Percentiles rank a stretch among this genome's conserved stretches.
Conservation (phyloP, 345 rosid species). For the Boechera divaricarpa region DNA sequence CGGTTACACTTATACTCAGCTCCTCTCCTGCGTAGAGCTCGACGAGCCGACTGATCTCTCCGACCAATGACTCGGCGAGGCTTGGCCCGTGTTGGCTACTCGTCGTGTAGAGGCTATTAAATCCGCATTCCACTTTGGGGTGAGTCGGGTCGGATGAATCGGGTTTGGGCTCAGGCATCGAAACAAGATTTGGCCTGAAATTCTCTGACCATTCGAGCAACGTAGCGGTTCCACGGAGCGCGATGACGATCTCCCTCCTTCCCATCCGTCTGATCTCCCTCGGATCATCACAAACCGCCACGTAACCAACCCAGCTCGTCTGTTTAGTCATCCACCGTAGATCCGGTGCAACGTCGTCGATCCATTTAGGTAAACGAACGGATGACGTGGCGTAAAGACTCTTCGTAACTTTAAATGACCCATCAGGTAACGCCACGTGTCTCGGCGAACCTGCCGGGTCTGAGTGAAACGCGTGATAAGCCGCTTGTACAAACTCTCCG, state of each 20-base stretch:
- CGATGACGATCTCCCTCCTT: slow-evolving; percentile 87
- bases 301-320: slow-evolving; percentile 94
- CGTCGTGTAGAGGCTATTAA: slow-evolving; percentile 73
- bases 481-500: slow-evolving; percentile 57
- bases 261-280: slow-evolving; percentile 95
- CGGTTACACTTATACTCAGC: slow-evolving; percentile 82
- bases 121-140: slow-evolving; percentile 86
- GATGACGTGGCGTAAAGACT: slow-evolving; percentile 91
- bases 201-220: slow-evolving; percentile 98
- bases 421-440: slow-evolving; percentile 70
- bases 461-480: slow-evolving; percentile 70
- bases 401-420: slow-evolving; percentile 74
- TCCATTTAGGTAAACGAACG: slow-evolving; percentile 81
- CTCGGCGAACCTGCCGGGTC: slow-evolving; percentile 64
- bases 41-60: slow-evolving; percentile 59
- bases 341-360: slow-evolving; percentile 82
- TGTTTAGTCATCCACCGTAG: slow-evolving; percentile 94
- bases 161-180: slow-evolving; percentile 40
- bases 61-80: slow-evolving; percentile 58
- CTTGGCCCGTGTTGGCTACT: slow-evolving; percentile 58
- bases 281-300: slow-evolving; percentile 84
- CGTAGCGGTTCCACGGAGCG: slow-evolving; percentile 92
- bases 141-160: slow-evolving; percentile 33
- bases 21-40: slow-evolving; percentile 69
- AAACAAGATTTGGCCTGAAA: slow-evolving; percentile 64